Conservation (phyloP, 1,284 basidiomycete species). For the Ceratobasidium sp. region DNA sequence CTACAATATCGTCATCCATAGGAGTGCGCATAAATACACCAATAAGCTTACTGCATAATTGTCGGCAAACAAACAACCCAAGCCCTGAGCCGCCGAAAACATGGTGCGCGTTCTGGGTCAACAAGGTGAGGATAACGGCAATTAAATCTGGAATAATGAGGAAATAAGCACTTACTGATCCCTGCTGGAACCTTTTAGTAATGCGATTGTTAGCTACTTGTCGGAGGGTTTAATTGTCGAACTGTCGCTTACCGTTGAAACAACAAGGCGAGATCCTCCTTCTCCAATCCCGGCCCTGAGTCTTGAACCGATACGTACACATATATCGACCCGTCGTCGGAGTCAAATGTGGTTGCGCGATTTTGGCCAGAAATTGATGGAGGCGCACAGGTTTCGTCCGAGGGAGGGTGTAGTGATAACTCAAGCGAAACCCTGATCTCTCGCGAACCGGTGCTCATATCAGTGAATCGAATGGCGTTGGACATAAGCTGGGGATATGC, state of each 20-base stretch:
- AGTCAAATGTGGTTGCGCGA: slow-evolving; percentile 1
- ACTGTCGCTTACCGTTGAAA: slow-evolving; percentile 37
- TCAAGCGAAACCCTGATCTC: slow-evolving; percentile 44
- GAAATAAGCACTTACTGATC: slow-evolving; percentile 38
- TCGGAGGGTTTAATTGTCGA: slow-evolving; percentile 39
- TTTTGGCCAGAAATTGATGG: not conserved
- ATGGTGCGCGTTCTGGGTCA: slow-evolving; percentile 36
- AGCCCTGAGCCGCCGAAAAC: slow-evolving; percentile 47
- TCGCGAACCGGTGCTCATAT: slow-evolving; percentile 38
- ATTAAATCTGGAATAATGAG: not conserved
- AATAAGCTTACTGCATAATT: slow-evolving; percentile 42
- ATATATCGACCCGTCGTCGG: slow-evolving; percentile 36
- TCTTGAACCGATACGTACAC: slow-evolving; percentile 45
- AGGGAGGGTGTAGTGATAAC: slow-evolving; percentile 42
- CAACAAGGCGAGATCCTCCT: slow-evolving; percentile 42
- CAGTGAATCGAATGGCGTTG: slow-evolving; percentile 40
- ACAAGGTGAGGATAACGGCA: not conserved
- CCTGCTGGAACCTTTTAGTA: slow-evolving; percentile 45
- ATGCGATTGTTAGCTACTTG: not conserved
- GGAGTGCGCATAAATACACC: not conserved
- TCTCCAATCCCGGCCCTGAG: slow-evolving; percentile 46
- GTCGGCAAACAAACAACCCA: slow-evolving; percentile 46
- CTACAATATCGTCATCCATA: no score
- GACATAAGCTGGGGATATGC: slow-evolving; percentile 22
- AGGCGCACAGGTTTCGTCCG: slow-evolving; percentile 18